A percentile compares a stretch with the other conserved stretches of the same genome.
phyloP scores from a whole-genome alignment of 495 filamentous ascomycete species.

The Trichoderma erinaceum region DNA sequence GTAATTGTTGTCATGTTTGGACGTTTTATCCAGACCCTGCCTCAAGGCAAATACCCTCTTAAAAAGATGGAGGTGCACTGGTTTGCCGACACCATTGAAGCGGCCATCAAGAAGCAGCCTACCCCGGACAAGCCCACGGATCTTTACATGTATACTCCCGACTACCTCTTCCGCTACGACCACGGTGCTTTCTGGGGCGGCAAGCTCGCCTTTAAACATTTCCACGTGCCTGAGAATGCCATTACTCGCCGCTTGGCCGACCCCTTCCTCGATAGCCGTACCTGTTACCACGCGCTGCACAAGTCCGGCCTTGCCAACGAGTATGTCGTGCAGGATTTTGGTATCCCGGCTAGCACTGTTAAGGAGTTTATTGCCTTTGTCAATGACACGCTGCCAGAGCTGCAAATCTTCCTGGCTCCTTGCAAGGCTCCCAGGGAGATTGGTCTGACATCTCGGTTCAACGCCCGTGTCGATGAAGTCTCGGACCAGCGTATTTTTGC shows the following conservation, averaged over 20 bases:
- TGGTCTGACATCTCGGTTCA: constrained; percentile 30
- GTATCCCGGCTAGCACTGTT: constrained; percentile 37
- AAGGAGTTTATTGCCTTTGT: constrained; percentile 40
- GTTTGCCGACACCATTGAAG: constrained; percentile 37
- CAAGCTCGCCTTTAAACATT: constrained; percentile 45
- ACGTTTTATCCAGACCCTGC: constrained; percentile 33
- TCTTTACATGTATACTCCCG: constrained; percentile 37
- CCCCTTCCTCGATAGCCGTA: constrained; percentile 50
- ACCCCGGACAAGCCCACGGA: constrained; percentile 22
- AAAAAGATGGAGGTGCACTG: constrained; percentile 25
- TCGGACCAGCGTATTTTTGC: constrained; percentile 36
- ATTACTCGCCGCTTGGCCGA: constrained; percentile 46
- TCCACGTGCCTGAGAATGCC: constrained; percentile 46
- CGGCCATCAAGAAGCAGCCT: constrained; percentile 21
- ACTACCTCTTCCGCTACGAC: constrained; percentile 61
- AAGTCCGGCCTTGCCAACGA: constrained; percentile 39
- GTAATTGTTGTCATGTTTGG: constrained; percentile 49
- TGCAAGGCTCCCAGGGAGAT: constrained; percentile 30
- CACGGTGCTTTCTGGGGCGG: constrained; percentile 57
- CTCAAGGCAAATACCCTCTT: constrained; percentile 18
- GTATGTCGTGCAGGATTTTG: constrained; percentile 49
- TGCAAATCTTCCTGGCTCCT: constrained; percentile 52
- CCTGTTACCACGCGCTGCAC: constrained; percentile 52
- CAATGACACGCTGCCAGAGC: constrained; percentile 35
- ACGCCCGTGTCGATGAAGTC: constrained; percentile 30